Evolutionary conservation across 805 yeast genomes (phyloP).

Genomic region (Candida gorgasii): DNA sequence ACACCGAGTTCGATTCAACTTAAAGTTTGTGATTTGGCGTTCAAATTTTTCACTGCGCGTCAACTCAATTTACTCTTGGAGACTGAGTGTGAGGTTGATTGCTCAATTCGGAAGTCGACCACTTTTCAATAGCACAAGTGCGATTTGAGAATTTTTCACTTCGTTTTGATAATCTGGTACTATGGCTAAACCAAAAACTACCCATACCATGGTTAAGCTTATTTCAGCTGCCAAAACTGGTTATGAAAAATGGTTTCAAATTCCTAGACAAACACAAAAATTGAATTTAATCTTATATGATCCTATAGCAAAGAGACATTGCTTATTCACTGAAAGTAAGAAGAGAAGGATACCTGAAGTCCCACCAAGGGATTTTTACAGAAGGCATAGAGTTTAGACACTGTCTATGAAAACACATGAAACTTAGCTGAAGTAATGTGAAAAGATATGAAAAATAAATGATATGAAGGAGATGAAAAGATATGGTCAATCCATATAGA

Average conservation of each 20-base stretch:
- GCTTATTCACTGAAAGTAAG: slow-evolving; percentile 82
- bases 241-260: slow-evolving; percentile 71
- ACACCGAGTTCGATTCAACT: slow-evolving; percentile 1
- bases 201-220: slow-evolving; percentile 80
- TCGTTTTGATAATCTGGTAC: slow-evolving; percentile 2
- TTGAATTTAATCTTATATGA: slow-evolving; percentile 85
- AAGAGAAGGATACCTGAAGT: slow-evolving; percentile 73
- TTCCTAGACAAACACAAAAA: slow-evolving; percentile 79
- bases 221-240: slow-evolving; percentile 92
- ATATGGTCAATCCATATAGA: not conserved
- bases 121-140: no score
- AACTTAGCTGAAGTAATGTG: not conserved
- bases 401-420: no score
- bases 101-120: slow-evolving; percentile 8
- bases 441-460: not conserved
- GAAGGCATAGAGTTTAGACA: slow-evolving; percentile 24
- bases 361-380: slow-evolving; percentile 35
- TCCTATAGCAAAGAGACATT: slow-evolving; percentile 85
- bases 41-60: slow-evolving; percentile 16
- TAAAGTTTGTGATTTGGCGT: slow-evolving; percentile 7
- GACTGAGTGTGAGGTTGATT: not conserved
- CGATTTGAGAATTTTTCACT: no score
- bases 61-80: slow-evolving; percentile 2
- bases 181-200: slow-evolving; percentile 62
- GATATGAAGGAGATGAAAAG: no score